Base-by-base conservation (phyloP, 2,329 filamentous ascomycete species). In the Amesomyces nigricolor region DNA sequence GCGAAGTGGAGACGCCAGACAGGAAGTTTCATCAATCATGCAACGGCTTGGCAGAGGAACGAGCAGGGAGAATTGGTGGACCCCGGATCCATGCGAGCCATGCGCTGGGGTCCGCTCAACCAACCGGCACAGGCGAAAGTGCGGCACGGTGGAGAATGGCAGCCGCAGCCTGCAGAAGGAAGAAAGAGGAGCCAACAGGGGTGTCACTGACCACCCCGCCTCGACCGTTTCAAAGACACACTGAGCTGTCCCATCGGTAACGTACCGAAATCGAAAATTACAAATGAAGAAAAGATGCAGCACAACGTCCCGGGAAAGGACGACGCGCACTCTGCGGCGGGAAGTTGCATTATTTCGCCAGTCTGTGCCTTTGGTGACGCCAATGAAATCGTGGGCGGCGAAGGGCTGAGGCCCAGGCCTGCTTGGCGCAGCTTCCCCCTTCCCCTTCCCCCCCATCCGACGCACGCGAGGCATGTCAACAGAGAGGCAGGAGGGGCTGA, bases 131-230 rank as follows among this genome's bases (percentile, higher is more conserved):
- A 49, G 53, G 47, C 54, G 48, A 43, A 29, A 26, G 32, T 37
- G 47, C 51, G 51, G 26, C 42, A 30, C 50, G 46, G 49, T 45
- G 56, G 56, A 39, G 39, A 32, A 17, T 35, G 32, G 9, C 32
- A 10, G 32, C 32, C 50, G 58, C 54, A 51, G 47, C 39, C 16
- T 19, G 46, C 17, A 29, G 19, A 16, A 38, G 42, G 19, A 35
- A 30, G 45, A 22, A 22, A 4, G 22, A 26, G 22, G 22, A 47
- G 30, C 55, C 46, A 35, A 35, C 32, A 35, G 32, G 49, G 51
- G 40, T 60, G 48, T 54, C 52, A 61, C 57, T 58, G 56, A 56
- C 54, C 47, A 47, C 51, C 56, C 49, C 53, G 54, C 52, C 56
- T 61, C 54, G 46, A 56, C 53, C 19, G 29, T 11, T 14, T n/a